Conservation (phyloP, 2,329 filamentous ascomycete genomes). For the Fusarium vanettenii region DNA sequence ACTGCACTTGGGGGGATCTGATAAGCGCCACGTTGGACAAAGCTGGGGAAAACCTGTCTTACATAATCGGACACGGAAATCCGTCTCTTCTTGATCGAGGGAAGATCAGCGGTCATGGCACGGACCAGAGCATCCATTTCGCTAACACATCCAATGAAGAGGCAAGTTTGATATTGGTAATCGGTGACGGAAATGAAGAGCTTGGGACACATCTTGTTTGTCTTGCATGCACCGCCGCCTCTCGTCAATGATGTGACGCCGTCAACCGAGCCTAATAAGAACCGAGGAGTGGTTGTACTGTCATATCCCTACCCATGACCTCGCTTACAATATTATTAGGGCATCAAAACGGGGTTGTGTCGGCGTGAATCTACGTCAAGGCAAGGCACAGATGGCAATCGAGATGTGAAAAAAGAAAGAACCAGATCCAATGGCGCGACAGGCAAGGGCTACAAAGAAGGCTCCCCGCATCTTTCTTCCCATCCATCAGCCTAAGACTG, state of each 20-base stretch:
- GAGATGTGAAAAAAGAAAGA: neutral
- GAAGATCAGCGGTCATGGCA: neutral
- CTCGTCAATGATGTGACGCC: neutral
- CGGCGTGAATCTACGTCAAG: neutral
- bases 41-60: constrained; percentile 1
- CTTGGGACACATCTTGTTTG: constrained; percentile 14
- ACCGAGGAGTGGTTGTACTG: neutral
- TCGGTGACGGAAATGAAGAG: constrained; percentile 8
- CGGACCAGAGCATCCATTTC: neutral
- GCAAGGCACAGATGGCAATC: neutral
- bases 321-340: neutral
- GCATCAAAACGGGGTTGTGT: neutral
- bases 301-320: neutral
- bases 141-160: neutral
- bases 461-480: neutral
- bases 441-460: neutral
- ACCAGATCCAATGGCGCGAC: neutral
- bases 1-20: neutral
- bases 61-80: constrained; percentile 11
- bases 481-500: neutral
- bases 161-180: neutral
- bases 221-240: constrained; percentile 11
- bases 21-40: neutral
- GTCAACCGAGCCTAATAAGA: neutral
- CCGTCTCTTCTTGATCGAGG: neutral